These are phyloP conservation scores for Panicum hallii DNA, from an alignment of 202 grass and related monocot genomes.

Conservation along the genomic window DNA sequence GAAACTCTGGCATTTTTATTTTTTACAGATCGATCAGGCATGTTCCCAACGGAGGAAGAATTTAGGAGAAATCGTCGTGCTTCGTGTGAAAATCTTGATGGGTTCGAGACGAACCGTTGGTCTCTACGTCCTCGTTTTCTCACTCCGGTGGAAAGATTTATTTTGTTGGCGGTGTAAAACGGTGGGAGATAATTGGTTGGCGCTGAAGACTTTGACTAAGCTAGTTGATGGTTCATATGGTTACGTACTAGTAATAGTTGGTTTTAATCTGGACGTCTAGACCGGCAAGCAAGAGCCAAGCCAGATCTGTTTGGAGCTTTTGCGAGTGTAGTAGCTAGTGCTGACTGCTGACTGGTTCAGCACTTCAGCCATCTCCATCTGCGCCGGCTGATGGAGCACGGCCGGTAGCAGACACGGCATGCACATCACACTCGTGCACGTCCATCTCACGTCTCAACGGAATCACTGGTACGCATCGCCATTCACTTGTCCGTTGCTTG, in stretches of 20 bases:
- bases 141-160: not conserved
- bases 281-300: not conserved
- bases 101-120: not conserved
- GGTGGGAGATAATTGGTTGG: not conserved
- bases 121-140: not conserved
- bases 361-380: not conserved
- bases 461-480: not conserved
- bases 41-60: not conserved
- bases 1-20: not conserved
- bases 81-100: not conserved
- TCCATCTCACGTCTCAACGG: not conserved
- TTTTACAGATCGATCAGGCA: not conserved
- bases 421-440: not conserved
- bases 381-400: not conserved
- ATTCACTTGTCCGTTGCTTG: not conserved
- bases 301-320: not conserved
- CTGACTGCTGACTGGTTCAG: conserved; percentile 32
- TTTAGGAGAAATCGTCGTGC: not conserved
- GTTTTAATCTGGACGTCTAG: no score
- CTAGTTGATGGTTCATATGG: not conserved
- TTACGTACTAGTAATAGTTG: not conserved
- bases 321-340: not conserved
- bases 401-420: not conserved
- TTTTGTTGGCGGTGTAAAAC: not conserved
- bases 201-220: not conserved